Conservation (phyloP, 768 basidiomycete genomes). For the Amanita pseudoporphyria region DNA sequence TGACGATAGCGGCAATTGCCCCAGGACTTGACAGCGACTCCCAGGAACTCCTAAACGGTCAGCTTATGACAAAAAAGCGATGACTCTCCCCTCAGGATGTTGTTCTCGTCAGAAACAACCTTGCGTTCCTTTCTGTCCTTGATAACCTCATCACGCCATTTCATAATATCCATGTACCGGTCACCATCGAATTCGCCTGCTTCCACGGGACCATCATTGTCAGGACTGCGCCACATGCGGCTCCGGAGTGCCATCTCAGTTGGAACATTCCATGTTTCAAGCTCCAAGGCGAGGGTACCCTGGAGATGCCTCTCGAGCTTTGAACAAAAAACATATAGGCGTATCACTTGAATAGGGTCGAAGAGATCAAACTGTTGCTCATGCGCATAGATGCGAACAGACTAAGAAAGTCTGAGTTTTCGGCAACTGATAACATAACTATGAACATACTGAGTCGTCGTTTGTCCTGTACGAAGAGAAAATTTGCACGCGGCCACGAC, state of each 20-base stretch:
- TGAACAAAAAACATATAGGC: constrained; percentile 6
- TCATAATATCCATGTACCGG: too few relatives aligned
- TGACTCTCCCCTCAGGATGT: neutral
- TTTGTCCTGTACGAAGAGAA: too few relatives aligned
- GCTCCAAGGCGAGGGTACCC: too few relatives aligned
- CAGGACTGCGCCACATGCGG: constrained; percentile 7
- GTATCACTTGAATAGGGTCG: constrained; percentile 8
- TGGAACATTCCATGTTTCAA: too few relatives aligned
- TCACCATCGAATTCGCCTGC: constrained; percentile 7
- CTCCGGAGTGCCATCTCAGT: constrained; percentile 4
- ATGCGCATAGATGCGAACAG: neutral
- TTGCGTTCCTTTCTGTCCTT: constrained; percentile 5
- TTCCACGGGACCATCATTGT: constrained; percentile 7
- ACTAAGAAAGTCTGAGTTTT: constrained; percentile 3
- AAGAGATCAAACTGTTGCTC: too few relatives aligned
- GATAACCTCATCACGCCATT: constrained; percentile 5
- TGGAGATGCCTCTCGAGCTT: too few relatives aligned
- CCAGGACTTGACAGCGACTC: too few relatives aligned
- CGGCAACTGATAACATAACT: constrained; percentile 2
- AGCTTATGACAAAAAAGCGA: constrained; percentile 3
- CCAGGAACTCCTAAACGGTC: constrained; percentile 2
- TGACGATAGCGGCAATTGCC: neutral
- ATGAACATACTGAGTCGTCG: too few relatives aligned
- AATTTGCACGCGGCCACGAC: too few relatives aligned
- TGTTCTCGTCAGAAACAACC: too few relatives aligned